These are phyloP conservation scores for Penicillium glabrum DNA, from an alignment of 2,329 filamentous ascomycete species.

Conservation along the genomic window DNA sequence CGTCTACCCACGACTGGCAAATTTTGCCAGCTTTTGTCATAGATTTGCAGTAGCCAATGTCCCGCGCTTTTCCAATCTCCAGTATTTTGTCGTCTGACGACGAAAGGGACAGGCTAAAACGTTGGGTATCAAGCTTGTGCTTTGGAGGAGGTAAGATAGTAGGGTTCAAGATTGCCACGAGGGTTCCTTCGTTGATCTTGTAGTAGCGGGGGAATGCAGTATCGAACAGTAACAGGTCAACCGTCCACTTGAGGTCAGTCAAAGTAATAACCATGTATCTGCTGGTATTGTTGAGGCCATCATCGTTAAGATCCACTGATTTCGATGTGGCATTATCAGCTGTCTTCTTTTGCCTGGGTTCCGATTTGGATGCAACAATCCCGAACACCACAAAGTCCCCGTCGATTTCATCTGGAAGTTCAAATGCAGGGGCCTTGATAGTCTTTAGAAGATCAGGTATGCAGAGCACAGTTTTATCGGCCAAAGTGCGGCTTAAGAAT, in stretches of 20 bases:
- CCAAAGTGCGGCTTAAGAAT: conserved; percentile 73
- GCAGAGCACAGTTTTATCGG: conserved; percentile 72
- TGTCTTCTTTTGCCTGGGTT: conserved; percentile 65
- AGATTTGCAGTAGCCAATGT: conserved; percentile 85
- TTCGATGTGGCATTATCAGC: conserved; percentile 38
- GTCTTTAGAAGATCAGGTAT: conserved; percentile 78
- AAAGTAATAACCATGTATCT: conserved; percentile 94
- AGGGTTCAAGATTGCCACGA: conserved; percentile 90
- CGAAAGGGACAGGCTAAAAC: conserved; percentile 81
- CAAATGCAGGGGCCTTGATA: conserved; percentile 80
- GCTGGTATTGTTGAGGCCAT: conserved; percentile 59
- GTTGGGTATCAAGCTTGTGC: conserved; percentile 72
- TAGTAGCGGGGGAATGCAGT: conserved; percentile 89
- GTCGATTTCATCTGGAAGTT: conserved; percentile 74
- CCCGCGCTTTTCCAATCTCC: conserved; percentile 80
- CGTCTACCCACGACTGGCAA: conserved; percentile 85
- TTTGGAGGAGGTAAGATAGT: conserved; percentile 83
- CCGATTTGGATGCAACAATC: conserved; percentile 84
- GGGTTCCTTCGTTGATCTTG: conserved; percentile 87
- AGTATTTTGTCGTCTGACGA: conserved; percentile 86
- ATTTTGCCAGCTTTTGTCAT: conserved; percentile 78
- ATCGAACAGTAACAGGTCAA: conserved; percentile 91
- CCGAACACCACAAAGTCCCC: conserved; percentile 88
- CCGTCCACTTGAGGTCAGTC: conserved; percentile 83
- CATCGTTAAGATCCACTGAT: conserved; percentile 47